These are phyloP conservation scores for Azolla pinnata DNA, from an alignment of 75 land plant genomes.

Conservation along the genomic window DNA sequence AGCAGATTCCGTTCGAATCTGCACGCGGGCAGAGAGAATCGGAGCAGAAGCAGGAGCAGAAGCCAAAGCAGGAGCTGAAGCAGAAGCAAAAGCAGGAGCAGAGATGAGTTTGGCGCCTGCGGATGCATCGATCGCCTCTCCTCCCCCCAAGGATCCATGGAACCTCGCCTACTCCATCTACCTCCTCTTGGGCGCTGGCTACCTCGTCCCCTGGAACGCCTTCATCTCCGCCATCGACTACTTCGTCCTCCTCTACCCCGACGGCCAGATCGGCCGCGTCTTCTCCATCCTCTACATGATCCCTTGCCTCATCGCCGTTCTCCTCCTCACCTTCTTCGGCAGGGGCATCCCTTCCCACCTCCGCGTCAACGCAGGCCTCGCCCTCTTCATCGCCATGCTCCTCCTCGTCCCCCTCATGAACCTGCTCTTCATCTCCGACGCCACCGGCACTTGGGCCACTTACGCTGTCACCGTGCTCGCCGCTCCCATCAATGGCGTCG, in stretches of 20 bases:
- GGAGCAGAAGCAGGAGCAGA: no score
- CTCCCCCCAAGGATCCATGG: conserved; percentile 47
- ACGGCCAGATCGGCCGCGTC: conserved; percentile 58
- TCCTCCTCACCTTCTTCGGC: conserved; percentile 43
- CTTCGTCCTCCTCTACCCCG: conserved; percentile 80
- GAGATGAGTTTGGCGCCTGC: no score
- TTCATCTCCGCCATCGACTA: conserved; percentile 98
- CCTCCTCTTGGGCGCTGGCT: conserved; percentile 75
- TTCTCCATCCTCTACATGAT: conserved; percentile 79
- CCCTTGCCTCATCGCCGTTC: conserved; percentile 27
- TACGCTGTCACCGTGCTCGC: conserved; percentile 54
- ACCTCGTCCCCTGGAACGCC: conserved; percentile 96
- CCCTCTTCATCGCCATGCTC: conserved; percentile 40
- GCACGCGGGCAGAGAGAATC: no score
- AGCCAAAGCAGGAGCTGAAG: no score
- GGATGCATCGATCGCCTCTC: neutral
- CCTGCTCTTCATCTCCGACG: conserved; percentile 38
- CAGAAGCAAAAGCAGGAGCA: no score
- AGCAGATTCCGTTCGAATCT: no score
- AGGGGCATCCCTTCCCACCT: conserved; percentile 22
- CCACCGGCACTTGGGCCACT: conserved; percentile 37
- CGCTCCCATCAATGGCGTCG: conserved; percentile 44
- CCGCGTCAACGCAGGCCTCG: conserved; percentile 69
- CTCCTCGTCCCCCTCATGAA: conserved; percentile 70
- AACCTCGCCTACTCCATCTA: conserved; percentile 67